Evolutionary conservation across 768 basidiomycete species (phyloP), one percentile per base, ranked within the genome.

Genomic region (Neoboletus brunneissimus): DNA sequence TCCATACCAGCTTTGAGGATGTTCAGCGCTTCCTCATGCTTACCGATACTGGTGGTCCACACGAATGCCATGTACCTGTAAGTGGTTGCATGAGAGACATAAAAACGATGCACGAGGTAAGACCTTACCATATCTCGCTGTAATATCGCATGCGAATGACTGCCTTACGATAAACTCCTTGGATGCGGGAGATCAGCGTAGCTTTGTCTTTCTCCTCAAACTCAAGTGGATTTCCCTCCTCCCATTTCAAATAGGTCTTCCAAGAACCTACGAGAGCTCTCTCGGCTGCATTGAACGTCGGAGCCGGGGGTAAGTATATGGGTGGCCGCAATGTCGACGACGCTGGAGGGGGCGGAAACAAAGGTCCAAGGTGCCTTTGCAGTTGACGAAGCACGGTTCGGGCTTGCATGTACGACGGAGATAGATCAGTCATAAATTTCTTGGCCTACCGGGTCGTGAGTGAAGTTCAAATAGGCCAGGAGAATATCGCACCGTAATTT

Each of bases 191-290:
- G 47, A 86, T 78, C 38, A 97, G 72, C 9, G 80, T 79, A 1
- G 77, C 72, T 57, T 81, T 80, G 63, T 96, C 93, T 66, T 85
- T 87, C 50, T 91, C 89, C 60, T 95, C 93, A 40, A 98, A 83
- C 71, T 94, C 92, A 51, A 98, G 81, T 1, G 94, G 96, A 67
- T 99, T 98, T 61, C 81, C 81, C 71, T 96, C 92, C 72, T 99
- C 96, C 90, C 91, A 98, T 64, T 94, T 94, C 37, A 98, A 75
- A 69, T 98, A 98, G 1, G 81, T 77, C 65, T 92, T 91, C 97
- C 97, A 99, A 25, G 84, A 82, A 23, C 86, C 84, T n/a, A 94
- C 84, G 29, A 89, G 80, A 16, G 80, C 79, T 44, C 89, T 80
- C 65, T 97, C 94, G 1, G 80, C 76, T 2, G 81, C 73, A 27